Percentiles rank a stretch among this genome's conserved stretches.
phyloP scores from a whole-genome alignment of 495 filamentous ascomycete species.

The Penicillium pulvis region DNA sequence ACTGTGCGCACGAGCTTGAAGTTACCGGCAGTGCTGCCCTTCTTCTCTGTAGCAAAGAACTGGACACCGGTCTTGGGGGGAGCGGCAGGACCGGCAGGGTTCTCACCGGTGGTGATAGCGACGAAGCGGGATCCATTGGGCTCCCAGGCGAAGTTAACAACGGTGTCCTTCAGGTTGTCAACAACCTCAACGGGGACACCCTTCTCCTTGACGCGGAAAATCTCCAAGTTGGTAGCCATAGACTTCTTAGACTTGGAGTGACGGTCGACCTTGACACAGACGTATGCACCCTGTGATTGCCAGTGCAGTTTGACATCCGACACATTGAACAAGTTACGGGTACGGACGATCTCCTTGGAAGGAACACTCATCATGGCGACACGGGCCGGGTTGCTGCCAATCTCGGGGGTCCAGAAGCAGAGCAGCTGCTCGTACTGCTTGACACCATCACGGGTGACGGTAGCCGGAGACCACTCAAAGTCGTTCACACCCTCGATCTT shows the following conservation, averaged over 20 bases:
- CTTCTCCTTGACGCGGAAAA: slow-evolving; percentile 95
- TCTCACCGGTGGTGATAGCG: slow-evolving; percentile 91
- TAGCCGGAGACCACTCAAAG: slow-evolving; percentile 94
- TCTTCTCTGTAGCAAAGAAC: slow-evolving; percentile 97
- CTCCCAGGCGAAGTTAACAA: slow-evolving; percentile 99
- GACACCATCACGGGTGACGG: slow-evolving; percentile 72
- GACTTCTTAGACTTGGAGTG: slow-evolving; percentile 99
- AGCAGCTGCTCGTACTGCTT: slow-evolving; percentile 93
- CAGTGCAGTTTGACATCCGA: slow-evolving; percentile 92
- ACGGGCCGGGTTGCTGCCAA: slow-evolving; percentile 96
- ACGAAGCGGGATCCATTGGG: slow-evolving; percentile 97
- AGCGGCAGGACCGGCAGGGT: slow-evolving; percentile 72
- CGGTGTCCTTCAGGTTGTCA: slow-evolving; percentile 93
- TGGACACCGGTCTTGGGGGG: slow-evolving; percentile 92
- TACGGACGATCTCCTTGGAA: slow-evolving; percentile 88
- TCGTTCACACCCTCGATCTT: slow-evolving; percentile 96
- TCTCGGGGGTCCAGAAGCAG: slow-evolving; percentile 98
- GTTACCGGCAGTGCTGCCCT: slow-evolving; percentile 76
- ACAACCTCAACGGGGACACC: slow-evolving; percentile 97
- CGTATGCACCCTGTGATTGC: slow-evolving; percentile 90
- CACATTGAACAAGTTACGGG: slow-evolving; percentile 95
- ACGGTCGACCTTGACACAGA: slow-evolving; percentile 97
- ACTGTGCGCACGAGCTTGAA: slow-evolving; percentile 92
- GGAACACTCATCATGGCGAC: slow-evolving; percentile 96
- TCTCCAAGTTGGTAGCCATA: slow-evolving; percentile 93